These are phyloP conservation scores for Saturnispora sekii DNA, from an alignment of 805 yeast genomes.

Conservation along the genomic window DNA sequence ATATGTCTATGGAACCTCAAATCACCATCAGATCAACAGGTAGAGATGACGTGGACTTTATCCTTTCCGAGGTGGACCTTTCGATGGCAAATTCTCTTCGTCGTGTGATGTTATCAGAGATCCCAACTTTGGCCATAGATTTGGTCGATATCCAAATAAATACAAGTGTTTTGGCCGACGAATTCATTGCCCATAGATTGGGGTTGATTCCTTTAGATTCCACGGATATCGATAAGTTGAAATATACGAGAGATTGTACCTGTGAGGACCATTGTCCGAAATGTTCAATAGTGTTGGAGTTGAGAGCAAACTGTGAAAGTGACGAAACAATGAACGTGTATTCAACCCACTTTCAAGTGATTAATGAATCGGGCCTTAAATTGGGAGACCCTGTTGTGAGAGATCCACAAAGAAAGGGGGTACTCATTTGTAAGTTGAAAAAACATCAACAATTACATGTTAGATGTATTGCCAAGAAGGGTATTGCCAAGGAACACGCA, in stretches of 20 bases:
- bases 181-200: slow-evolving; percentile 86
- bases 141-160: slow-evolving; percentile 89
- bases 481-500: slow-evolving; percentile 95
- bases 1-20: slow-evolving; percentile 46
- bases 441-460: slow-evolving; percentile 85
- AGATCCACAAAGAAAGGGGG: slow-evolving; percentile 71
- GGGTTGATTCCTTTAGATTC: slow-evolving; percentile 88
- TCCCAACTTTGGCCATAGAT: slow-evolving; percentile 94
- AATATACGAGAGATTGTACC: slow-evolving; percentile 91
- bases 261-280: slow-evolving; percentile 96
- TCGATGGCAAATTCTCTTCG: slow-evolving; percentile 88
- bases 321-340: slow-evolving; percentile 86
- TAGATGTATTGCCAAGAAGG: slow-evolving; percentile 94
- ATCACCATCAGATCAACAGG: slow-evolving; percentile 84
- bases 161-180: slow-evolving; percentile 94
- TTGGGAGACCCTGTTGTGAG: slow-evolving; percentile 82
- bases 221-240: slow-evolving; percentile 70
- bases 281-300: slow-evolving; percentile 80
- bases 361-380: slow-evolving; percentile 29
- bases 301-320: slow-evolving; percentile 78
- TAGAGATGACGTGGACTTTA: slow-evolving; percentile 82
- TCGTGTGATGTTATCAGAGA: slow-evolving; percentile 89
- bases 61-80: slow-evolving; percentile 76
- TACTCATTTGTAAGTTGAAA: slow-evolving; percentile 82
- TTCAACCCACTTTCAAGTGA: slow-evolving; percentile 57